Evolutionary conservation across 2,329 filamentous ascomycete genomes (phyloP).

Genomic region (Sclerotinia subarctica): DNA sequence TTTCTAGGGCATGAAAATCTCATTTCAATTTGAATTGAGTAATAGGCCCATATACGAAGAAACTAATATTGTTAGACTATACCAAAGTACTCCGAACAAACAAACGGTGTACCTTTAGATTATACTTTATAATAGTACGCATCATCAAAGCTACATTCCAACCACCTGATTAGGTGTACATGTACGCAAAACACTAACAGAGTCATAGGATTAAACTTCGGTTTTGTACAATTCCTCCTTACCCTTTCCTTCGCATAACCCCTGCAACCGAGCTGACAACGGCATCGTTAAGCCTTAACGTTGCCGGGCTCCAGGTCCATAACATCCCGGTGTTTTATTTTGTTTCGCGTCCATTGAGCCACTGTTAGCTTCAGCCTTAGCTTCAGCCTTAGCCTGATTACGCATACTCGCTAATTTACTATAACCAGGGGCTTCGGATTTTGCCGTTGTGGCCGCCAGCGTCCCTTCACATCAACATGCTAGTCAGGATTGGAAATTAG

Average conservation of each 20-base stretch:
- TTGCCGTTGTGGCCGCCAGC: not conserved
- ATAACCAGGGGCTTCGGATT: not conserved
- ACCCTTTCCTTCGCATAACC: not conserved
- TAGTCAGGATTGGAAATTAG: slow-evolving; percentile 2
- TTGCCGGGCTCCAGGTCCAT: not conserved
- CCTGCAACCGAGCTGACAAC: not conserved
- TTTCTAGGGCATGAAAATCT: slow-evolving; percentile 5
- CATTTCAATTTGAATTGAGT: not conserved
- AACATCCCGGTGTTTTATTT: not conserved
- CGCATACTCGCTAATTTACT: too few species aligned
- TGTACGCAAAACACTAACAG: not conserved
- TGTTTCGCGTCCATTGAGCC: slow-evolving; percentile 3
- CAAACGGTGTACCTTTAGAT: not conserved
- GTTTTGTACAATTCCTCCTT: not conserved
- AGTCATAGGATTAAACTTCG: not conserved
- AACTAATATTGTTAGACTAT: not conserved
- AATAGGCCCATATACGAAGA: not conserved
- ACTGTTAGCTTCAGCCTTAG: not conserved
- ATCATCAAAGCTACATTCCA: not conserved
- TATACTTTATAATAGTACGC: not conserved
- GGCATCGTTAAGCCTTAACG: slow-evolving; percentile 13
- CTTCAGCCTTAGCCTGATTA: not conserved
- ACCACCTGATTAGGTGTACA: not conserved
- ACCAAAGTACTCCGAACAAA: not conserved
- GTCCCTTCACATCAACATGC: not conserved